Percentiles rank a stretch among this genome's conserved stretches.
phyloP scores from a whole-genome alignment of 2,329 filamentous ascomycete genomes.

The Xenoacremonium recifei region DNA sequence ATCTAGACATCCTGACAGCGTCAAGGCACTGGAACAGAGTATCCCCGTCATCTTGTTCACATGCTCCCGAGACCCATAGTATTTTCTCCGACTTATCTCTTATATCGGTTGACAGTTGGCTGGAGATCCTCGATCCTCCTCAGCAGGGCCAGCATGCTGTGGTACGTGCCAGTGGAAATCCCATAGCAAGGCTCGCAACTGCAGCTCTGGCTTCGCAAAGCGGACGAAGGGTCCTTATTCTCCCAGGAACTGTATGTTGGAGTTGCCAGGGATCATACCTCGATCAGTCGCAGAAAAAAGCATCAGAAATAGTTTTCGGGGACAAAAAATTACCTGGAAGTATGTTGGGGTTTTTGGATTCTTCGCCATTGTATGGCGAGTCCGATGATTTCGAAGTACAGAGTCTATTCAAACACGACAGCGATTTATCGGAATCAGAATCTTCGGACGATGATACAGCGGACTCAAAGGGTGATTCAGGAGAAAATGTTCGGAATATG shows the following conservation, averaged over 20 bases:
- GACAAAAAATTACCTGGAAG: too few relatives aligned
- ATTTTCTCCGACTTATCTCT: background rate
- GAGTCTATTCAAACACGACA: too few relatives aligned
- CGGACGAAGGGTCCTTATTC: background rate
- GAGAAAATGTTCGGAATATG: too few relatives aligned
- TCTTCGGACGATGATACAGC: too few relatives aligned
- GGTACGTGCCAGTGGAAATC: background rate
- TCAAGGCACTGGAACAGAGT: background rate
- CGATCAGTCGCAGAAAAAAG: too few relatives aligned
- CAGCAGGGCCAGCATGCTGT: background rate
- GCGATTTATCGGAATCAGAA: too few relatives aligned
- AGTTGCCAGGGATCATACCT: background rate
- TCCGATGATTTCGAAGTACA: too few relatives aligned
- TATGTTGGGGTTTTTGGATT: too few relatives aligned
- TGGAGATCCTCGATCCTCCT: background rate
- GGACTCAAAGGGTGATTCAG: too few relatives aligned
- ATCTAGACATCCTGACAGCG: background rate
- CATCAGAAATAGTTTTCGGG: too few relatives aligned
- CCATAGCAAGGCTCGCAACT: background rate
- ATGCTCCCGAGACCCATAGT: background rate
- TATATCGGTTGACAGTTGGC: background rate
- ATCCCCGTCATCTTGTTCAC: background rate
- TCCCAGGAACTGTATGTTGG: background rate
- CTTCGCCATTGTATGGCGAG: too few relatives aligned
- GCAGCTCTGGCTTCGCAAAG: background rate